These are phyloP conservation scores for Heterobasidion occidentale DNA, from an alignment of 1,284 basidiomycete species.

Conservation along the genomic window DNA sequence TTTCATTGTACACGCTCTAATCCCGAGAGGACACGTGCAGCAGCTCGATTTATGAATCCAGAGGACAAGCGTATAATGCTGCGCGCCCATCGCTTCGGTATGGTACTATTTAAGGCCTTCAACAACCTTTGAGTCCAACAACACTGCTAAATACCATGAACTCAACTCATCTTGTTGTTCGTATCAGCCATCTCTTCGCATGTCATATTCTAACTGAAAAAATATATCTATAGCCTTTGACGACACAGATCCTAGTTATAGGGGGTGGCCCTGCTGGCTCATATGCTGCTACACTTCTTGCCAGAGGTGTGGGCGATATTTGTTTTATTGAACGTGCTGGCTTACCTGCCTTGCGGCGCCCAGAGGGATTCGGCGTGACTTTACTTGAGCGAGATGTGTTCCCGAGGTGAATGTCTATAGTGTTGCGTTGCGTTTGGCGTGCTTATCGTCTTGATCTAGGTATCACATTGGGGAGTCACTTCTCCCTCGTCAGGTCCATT, in stretches of 20 bases:
- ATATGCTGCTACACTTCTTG: constrained; percentile 10
- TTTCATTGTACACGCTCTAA: too few relatives aligned
- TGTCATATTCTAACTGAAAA: too few relatives aligned
- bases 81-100: too few relatives aligned
- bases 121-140: too few relatives aligned
- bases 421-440: background rate
- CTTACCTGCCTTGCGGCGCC: background rate
- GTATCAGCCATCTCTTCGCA: too few relatives aligned
- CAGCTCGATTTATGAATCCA: too few relatives aligned
- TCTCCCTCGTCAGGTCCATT: constrained; percentile 56
- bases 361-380: constrained; percentile 1
- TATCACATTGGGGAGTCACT: constrained; percentile 63
- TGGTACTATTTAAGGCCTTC: too few relatives aligned
- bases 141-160: too few relatives aligned
- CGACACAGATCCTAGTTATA: constrained; percentile 10
- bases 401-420: background rate
- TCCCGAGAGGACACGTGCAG: too few relatives aligned
- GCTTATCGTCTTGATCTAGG: constrained; percentile 23
- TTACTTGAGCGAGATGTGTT: constrained; percentile 1
- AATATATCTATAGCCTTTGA: too few relatives aligned
- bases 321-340: constrained; percentile 1
- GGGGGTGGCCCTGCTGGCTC: constrained; percentile 12
- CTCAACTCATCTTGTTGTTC: too few relatives aligned
- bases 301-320: constrained; percentile 5
- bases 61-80: too few relatives aligned